Conservation (phyloP, 208 protist genomes). For the Trypanosoma platydactyli region DNA sequence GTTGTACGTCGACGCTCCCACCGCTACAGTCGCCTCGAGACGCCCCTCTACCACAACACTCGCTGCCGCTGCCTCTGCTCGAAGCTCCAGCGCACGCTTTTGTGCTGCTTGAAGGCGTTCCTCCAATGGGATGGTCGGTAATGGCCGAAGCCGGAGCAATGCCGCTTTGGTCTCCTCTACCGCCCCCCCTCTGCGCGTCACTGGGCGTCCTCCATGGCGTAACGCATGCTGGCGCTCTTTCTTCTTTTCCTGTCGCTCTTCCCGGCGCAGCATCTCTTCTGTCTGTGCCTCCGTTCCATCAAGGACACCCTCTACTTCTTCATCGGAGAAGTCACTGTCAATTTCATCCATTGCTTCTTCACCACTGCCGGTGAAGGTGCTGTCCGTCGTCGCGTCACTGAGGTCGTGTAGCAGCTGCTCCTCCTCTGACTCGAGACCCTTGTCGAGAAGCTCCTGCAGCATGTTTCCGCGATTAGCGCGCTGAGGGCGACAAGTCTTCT, state of each 20-base stretch:
- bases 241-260: slow-evolving; percentile 45
- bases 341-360: slow-evolving; percentile 63
- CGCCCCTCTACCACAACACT: not conserved
- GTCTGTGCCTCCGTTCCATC: slow-evolving; percentile 42
- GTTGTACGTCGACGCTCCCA: slow-evolving; percentile 1
- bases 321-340: slow-evolving; percentile 79
- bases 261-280: slow-evolving; percentile 48
- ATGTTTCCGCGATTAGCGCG: slow-evolving; percentile 68
- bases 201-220: slow-evolving; percentile 25
- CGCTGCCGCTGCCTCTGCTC: slow-evolving; percentile 6
- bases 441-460: slow-evolving; percentile 61
- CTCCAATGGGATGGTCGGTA: slow-evolving; percentile 56
- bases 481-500: slow-evolving; percentile 29
- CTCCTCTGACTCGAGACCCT: slow-evolving; percentile 69
- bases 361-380: slow-evolving; percentile 62
- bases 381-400: slow-evolving; percentile 54
- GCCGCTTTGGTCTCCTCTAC: slow-evolving; percentile 2
- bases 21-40: not conserved
- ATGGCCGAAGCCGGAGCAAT: slow-evolving; percentile 36
- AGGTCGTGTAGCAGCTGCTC: slow-evolving; percentile 49
- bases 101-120: slow-evolving; percentile 47
- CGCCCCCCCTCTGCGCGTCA: not conserved
- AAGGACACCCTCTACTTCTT: slow-evolving; percentile 45
- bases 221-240: slow-evolving; percentile 29
- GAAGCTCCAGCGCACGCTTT: slow-evolving; percentile 38